These are phyloP conservation scores for rapeseed (Brassica napus) DNA, from an alignment of 345 rosid species.

Conservation along the genomic window Da-Ae NC_063447.1:15547001-15547500, in stretches of 20 bases:
- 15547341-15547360: slow-evolving; percentile 30
- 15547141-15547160: too few species aligned
- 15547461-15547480: neutral
- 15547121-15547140: too few species aligned
- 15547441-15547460: neutral
- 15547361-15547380: slow-evolving; percentile 20
- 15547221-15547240: neutral
- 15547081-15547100: slow-evolving; percentile 64
- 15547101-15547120: neutral
- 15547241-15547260: neutral
- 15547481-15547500: neutral
- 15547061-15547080: slow-evolving; percentile 64
- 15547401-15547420: too few species aligned
- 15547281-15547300: slow-evolving; percentile 34
- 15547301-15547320: too few species aligned
- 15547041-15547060: slow-evolving; percentile 74
- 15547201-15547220: neutral
- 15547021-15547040: slow-evolving; percentile 59
- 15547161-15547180: too few species aligned
- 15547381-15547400: too few species aligned
- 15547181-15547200: too few species aligned
- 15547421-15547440: too few species aligned
- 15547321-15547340: too few species aligned
- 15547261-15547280: slow-evolving; percentile 15
- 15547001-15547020: too few species aligned